Percentiles rank a stretch among this genome's conserved stretches.
These are phyloP conservation scores for Penicillium malachiteum DNA, from an alignment of 495 filamentous ascomycete species.

Conservation along the genomic window DNA sequence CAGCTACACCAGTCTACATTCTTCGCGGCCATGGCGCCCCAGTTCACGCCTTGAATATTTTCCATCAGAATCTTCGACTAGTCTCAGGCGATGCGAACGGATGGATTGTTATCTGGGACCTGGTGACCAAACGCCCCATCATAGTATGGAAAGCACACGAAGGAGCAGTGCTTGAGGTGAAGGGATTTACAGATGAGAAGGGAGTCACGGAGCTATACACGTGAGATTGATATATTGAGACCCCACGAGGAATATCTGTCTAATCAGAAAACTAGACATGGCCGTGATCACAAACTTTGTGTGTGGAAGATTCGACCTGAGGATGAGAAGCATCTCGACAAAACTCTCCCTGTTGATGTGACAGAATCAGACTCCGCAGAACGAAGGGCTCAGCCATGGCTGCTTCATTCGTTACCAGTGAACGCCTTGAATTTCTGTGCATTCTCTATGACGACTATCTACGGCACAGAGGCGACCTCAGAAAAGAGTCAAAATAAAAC, in stretches of 20 bases:
- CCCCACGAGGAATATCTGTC: not conserved
- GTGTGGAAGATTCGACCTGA: slow-evolving; percentile 71
- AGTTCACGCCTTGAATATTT: slow-evolving; percentile 76
- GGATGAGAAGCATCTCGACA: slow-evolving; percentile 61
- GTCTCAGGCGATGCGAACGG: slow-evolving; percentile 88
- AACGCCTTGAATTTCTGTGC: slow-evolving; percentile 96
- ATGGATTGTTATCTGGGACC: slow-evolving; percentile 83
- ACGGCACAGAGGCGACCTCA: not conserved
- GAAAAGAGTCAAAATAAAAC: not conserved
- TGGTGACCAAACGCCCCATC: slow-evolving; percentile 75
- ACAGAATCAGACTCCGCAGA: slow-evolving; percentile 10
- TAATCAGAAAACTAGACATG: slow-evolving; percentile 60
- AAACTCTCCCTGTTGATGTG: slow-evolving; percentile 65
- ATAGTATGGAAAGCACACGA: slow-evolving; percentile 87
- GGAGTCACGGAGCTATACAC: slow-evolving; percentile 64
- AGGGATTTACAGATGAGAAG: slow-evolving; percentile 48
- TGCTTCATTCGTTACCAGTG: slow-evolving; percentile 77
- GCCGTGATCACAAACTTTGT: slow-evolving; percentile 81
- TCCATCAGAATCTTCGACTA: slow-evolving; percentile 70
- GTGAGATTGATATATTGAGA: slow-evolving; percentile 47
- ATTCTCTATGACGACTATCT: slow-evolving; percentile 58
- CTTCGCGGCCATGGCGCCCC: slow-evolving; percentile 82
- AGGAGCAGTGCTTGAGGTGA: slow-evolving; percentile 70
- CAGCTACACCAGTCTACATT: slow-evolving; percentile 76
- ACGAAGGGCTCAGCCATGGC: slow-evolving; percentile 66